These are phyloP conservation scores for Diddensiella santjacobensis DNA, from an alignment of 805 yeast species.

Conservation along the genomic window DNA sequence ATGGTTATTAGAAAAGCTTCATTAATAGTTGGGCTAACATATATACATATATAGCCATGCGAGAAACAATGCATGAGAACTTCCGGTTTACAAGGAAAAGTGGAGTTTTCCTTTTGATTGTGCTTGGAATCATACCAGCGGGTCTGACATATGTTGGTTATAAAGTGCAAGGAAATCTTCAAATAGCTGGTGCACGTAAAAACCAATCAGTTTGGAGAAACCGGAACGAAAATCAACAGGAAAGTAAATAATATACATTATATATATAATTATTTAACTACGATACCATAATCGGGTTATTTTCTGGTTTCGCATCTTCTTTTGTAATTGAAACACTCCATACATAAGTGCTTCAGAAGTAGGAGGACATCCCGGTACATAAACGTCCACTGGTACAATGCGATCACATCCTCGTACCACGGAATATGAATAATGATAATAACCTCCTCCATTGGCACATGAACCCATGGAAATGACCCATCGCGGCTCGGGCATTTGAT, in stretches of 20 bases:
- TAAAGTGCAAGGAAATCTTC: constrained; percentile 23
- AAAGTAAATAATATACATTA: constrained; percentile 1
- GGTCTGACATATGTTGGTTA: constrained; percentile 34
- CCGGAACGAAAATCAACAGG: not conserved
- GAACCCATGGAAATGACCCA: constrained; percentile 95
- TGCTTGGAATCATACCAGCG: constrained; percentile 34
- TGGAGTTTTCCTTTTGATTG: constrained; percentile 30
- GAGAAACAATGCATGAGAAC: constrained; percentile 28
- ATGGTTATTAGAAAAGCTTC: no score
- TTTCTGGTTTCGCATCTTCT: constrained; percentile 81
- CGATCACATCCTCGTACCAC: constrained; percentile 90
- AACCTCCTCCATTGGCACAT: constrained; percentile 93
- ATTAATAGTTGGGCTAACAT: no score
- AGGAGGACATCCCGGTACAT: constrained; percentile 93
- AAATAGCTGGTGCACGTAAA: constrained; percentile 25
- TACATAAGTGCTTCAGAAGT: constrained; percentile 88
- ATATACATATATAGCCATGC: constrained; percentile 28
- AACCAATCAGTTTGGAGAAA: constrained; percentile 22
- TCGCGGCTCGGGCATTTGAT: constrained; percentile 92
- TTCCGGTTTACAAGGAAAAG: constrained; percentile 30
- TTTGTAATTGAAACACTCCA: constrained; percentile 83
- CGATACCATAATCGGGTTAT: constrained; percentile 86
- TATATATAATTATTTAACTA: constrained; percentile 32
- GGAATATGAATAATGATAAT: constrained; percentile 83
- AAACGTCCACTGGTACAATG: constrained; percentile 81